These are phyloP conservation scores for Candida nanaspora DNA, from an alignment of 805 yeast genomes.

Conservation along the genomic window DNA sequence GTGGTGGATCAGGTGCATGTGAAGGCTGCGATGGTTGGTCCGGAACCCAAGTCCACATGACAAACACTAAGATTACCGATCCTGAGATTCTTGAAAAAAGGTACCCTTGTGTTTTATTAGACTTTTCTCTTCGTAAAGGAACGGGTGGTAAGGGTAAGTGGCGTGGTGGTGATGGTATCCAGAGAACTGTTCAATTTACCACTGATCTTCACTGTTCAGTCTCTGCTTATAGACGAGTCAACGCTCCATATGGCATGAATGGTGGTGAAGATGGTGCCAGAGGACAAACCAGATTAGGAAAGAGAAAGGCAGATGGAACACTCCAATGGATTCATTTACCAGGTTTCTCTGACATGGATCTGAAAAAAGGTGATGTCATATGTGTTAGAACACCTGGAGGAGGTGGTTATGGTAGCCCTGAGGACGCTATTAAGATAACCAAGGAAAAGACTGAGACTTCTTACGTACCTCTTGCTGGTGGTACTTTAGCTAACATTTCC, in stretches of 20 bases:
- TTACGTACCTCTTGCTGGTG: conserved; percentile 16
- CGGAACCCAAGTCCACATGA: conserved; percentile 37
- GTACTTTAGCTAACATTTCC: conserved; percentile 10
- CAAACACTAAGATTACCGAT: conserved; percentile 38
- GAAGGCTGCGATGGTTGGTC: conserved; percentile 36
- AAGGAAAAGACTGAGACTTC: conserved; percentile 11
- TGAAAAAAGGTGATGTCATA: conserved; percentile 30
- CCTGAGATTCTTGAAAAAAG: conserved; percentile 46
- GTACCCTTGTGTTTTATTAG: conserved; percentile 41
- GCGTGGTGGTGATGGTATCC: conserved; percentile 45
- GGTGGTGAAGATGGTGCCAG: conserved; percentile 48
- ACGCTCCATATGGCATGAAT: conserved; percentile 46
- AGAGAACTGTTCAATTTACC: conserved; percentile 41
- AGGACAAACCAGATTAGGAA: conserved; percentile 32
- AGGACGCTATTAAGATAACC: conserved; percentile 27
- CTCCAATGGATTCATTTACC: conserved; percentile 27
- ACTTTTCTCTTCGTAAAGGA: conserved; percentile 34
- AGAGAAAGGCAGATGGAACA: conserved; percentile 8
- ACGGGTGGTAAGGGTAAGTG: conserved; percentile 46
- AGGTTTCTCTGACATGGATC: conserved; percentile 30
- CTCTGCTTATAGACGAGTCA: conserved; percentile 44
- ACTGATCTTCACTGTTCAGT: conserved; percentile 34
- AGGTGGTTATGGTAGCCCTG: conserved; percentile 35
- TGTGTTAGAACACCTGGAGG: conserved; percentile 34
- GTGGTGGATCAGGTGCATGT: conserved; percentile 51